Base-by-base conservation (phyloP, 139 green algal species). In the Yamagishiella unicocca region DNA sequence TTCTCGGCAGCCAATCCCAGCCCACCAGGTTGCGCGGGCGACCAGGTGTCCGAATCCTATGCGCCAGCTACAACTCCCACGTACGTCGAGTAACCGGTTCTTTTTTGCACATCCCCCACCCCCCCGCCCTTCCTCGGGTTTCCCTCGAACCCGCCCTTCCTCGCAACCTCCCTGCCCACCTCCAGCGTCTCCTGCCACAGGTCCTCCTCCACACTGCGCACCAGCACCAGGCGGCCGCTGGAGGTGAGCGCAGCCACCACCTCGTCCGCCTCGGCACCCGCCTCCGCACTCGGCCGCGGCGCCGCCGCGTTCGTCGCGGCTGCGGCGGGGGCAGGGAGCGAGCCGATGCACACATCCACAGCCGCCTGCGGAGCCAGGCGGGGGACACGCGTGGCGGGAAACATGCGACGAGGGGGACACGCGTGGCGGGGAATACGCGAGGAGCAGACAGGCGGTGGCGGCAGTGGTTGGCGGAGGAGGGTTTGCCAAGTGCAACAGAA, bases 181-280 rank as follows among this genome's bases (percentile, higher is more conserved):
- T 94, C 88, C 25, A 91, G 38, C 3, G 90, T 92, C 78, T 96
- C 94, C 77, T 97, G 94, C 96, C 96, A 98, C 62, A 95, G 74
- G 77, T 97, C 95, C 22, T 89, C 89, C 77, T 96, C 92, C 1
- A 92, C 85, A 4, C 85, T 91, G 0, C 77, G 35, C 29, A 90
- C 62, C 31, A 97, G 37, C 10, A 75, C 89, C 58, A 98, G 55
- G 37, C 78, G 31, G 29, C 96, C 95, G 75, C 95, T 89, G 1
- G 88, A 80, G 62, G 96, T 81, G 46, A 96, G 64, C 27, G 90
- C 94, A 4, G 89, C 93, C 9, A 96, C 55, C 33, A 82, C 74
- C 90, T 96, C 92, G 43, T 91, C 91, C 53, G 61, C 78, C 62
- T 45, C 67, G 1, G 10, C 25, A 21, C 50, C 33, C 19, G 53